Evolutionary conservation across 2,329 filamentous ascomycete genomes (phyloP).

Genomic region (Fusarium papillatum): DNA sequence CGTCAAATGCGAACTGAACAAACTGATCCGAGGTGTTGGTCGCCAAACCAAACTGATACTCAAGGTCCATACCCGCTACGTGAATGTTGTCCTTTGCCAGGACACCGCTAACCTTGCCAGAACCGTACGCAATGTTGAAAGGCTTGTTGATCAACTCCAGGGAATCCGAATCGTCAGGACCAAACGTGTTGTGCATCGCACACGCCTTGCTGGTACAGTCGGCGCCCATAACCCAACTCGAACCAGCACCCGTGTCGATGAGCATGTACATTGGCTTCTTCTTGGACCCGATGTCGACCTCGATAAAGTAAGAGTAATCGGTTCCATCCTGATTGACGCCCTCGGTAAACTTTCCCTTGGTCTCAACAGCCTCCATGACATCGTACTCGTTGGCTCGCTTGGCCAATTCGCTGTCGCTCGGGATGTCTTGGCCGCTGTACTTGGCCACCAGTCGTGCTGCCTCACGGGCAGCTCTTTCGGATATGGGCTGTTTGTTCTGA

Average conservation of each 20-base stretch:
- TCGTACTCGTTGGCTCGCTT: slow-evolving; percentile 62
- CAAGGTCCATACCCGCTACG: slow-evolving; percentile 74
- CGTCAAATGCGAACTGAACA: slow-evolving; percentile 84
- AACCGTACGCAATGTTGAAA: slow-evolving; percentile 82
- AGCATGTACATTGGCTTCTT: slow-evolving; percentile 71
- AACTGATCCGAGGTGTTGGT: slow-evolving; percentile 82
- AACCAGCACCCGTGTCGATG: slow-evolving; percentile 76
- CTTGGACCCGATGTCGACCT: slow-evolving; percentile 68
- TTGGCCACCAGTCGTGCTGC: slow-evolving; percentile 56
- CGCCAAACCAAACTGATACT: slow-evolving; percentile 80
- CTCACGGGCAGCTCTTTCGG: slow-evolving; percentile 54
- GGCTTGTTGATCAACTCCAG: slow-evolving; percentile 64
- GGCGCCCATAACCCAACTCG: slow-evolving; percentile 87
- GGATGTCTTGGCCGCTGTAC: slow-evolving; percentile 45
- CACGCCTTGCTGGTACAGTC: slow-evolving; percentile 78
- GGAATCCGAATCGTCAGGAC: slow-evolving; percentile 73
- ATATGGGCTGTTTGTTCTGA: slow-evolving; percentile 50
- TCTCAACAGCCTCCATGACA: slow-evolving; percentile 60
- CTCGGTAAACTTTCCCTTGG: slow-evolving; percentile 61
- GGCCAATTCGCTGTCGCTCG: slow-evolving; percentile 31
- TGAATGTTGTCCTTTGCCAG: slow-evolving; percentile 76
- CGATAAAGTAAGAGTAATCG: slow-evolving; percentile 75
- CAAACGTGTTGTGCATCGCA: slow-evolving; percentile 77
- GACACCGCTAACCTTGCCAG: slow-evolving; percentile 78
- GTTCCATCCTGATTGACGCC: slow-evolving; percentile 75